These are phyloP conservation scores for Fusarium nodosum DNA, from an alignment of 2,329 filamentous ascomycete species.

Conservation along the genomic window DNA sequence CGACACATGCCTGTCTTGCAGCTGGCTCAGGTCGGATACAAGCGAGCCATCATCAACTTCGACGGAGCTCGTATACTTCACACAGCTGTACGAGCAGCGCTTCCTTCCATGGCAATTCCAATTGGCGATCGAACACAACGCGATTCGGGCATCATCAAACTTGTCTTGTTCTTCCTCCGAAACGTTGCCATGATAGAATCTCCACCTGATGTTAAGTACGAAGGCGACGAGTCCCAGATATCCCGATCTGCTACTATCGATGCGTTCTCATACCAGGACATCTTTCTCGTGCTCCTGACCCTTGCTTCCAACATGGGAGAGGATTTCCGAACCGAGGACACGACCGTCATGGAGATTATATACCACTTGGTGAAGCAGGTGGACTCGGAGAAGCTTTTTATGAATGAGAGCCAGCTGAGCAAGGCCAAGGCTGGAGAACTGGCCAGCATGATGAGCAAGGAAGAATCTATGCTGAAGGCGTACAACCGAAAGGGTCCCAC, in stretches of 20 bases:
- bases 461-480: conserved; percentile 83
- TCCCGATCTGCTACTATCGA: conserved; percentile 90
- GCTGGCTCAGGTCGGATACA: conserved; percentile 89
- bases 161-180: conserved; percentile 88
- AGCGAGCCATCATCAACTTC: conserved; percentile 87
- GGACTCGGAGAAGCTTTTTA: conserved; percentile 85
- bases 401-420: conserved; percentile 79
- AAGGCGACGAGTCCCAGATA: conserved; percentile 91
- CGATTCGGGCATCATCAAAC: conserved; percentile 92
- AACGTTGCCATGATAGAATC: conserved; percentile 90
- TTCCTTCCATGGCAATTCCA: conserved; percentile 87
- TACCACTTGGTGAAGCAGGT: conserved; percentile 95
- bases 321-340: conserved; percentile 90
- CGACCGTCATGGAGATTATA: conserved; percentile 89
- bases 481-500: conserved; percentile 85
- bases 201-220: conserved; percentile 77
- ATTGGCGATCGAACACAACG: conserved; percentile 80
- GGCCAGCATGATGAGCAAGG: conserved; percentile 80
- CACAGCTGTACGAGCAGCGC: conserved; percentile 81
- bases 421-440: conserved; percentile 80
- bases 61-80: conserved; percentile 83
- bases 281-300: conserved; percentile 86
- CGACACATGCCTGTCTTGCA: conserved; percentile 91
- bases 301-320: conserved; percentile 93
- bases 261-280: conserved; percentile 90